Conservation (phyloP, 257 asterid genomes). For the Handroanthus guayacan region DNA sequence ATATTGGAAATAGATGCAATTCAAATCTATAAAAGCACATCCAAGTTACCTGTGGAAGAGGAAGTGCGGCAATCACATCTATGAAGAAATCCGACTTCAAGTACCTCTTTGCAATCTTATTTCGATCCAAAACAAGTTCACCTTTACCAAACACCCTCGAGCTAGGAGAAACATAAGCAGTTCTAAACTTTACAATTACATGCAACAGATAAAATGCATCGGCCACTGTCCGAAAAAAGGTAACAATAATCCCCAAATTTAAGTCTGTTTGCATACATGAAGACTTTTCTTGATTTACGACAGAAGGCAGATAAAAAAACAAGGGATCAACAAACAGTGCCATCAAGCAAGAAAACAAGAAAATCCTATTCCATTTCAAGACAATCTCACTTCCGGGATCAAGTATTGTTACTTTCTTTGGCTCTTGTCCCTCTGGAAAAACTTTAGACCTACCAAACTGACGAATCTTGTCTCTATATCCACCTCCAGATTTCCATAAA, state of each 20-base stretch:
- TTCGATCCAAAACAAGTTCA: constrained; percentile 81
- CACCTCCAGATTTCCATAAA: constrained; percentile 55
- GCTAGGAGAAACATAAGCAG: constrained; percentile 85
- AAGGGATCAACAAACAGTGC: constrained; percentile 87
- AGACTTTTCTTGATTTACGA: constrained; percentile 52
- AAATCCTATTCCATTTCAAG: constrained; percentile 76
- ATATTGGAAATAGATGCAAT: not conserved
- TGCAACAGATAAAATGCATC: constrained; percentile 76
- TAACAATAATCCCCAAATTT: constrained; percentile 70
- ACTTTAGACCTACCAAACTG: constrained; percentile 69
- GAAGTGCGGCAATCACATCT: constrained; percentile 80
- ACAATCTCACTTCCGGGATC: constrained; percentile 87
- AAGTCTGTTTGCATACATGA: constrained; percentile 77
- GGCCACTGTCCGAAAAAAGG: constrained; percentile 79
- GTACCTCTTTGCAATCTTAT: constrained; percentile 67
- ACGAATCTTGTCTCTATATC: constrained; percentile 47
- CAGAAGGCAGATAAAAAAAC: constrained; percentile 82
- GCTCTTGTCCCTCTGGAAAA: constrained; percentile 67
- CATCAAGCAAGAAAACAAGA: constrained; percentile 74
- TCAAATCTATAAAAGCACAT: not conserved
- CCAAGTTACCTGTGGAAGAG: constrained; percentile 86
- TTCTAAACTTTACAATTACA: constrained; percentile 68
- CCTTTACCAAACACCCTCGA: constrained; percentile 94
- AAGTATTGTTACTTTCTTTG: constrained; percentile 54
- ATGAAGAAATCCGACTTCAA: constrained; percentile 73